Evolutionary conservation across 1,284 basidiomycete genomes (phyloP), one percentile per base, ranked within the genome.

Genomic region (Malassezia obtusa): DNA sequence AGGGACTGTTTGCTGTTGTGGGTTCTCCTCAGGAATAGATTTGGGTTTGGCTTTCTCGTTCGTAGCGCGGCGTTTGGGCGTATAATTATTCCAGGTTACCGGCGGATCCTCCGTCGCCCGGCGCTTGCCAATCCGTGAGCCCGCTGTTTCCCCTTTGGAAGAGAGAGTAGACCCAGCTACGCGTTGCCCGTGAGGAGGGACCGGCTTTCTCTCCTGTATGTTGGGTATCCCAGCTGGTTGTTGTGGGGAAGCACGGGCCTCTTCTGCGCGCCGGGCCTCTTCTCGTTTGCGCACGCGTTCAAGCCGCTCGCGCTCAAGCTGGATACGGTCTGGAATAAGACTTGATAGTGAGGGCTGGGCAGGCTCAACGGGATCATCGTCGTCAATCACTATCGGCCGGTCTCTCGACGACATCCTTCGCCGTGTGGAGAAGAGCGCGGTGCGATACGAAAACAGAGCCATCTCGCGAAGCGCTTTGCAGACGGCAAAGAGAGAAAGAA

Each of bases 221-320:
- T n/a, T n/a, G n/a, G n/a, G n/a, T n/a, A n/a, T n/a, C n/a, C n/a
- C n/a, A n/a, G n/a, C n/a, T n/a, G n/a, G n/a, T n/a, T n/a, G n/a
- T n/a, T n/a, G n/a, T n/a, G 30, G 30, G 30, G 30, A 3, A 11
- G 30, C 30, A 31, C 30, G 30, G 30, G 30, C 30, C 30, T 9
- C 30, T 9, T 9, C 14, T 2, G 2, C 11, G 11, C 30, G 11
- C 30, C 14, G 30, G 3, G 30, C 30, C 4, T 5, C 30, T 31
- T 31, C 11, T 19, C 61, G 50, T 37, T 62, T 61, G 9, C 54
- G 50, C 7, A 49, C 61, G 9, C 69, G 50, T 17, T 62, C 56
- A 24, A 58, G 57, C 4, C 69, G 33, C 48, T 67, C 69, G 3
- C 45, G 43, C 47, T 71, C 69, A 6, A 71, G 49, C 48, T 66